Conservation (phyloP, 2,329 filamentous ascomycete species). For the Akanthomyces uredinophilus region DNA sequence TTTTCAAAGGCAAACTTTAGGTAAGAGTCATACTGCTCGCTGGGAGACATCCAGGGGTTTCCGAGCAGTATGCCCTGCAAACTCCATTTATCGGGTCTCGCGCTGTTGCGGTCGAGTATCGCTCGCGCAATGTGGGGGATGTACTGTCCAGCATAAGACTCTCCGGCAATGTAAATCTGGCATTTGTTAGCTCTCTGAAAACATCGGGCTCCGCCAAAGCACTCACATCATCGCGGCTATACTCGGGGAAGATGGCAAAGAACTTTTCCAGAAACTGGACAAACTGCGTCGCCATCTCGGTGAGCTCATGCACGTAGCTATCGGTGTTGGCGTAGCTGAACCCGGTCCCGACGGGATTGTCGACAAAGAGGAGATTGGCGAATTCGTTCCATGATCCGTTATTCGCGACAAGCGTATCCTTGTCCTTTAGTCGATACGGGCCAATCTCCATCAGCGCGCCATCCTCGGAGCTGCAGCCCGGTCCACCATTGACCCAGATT, state of each 20-base stretch:
- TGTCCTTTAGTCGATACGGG: conserved; percentile 78
- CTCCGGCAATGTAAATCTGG: conserved; percentile 88
- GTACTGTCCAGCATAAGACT: conserved; percentile 95
- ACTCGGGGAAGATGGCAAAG: conserved; percentile 86
- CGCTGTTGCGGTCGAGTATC: conserved; percentile 81
- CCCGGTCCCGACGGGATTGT: conserved; percentile 93
- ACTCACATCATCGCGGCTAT: conserved; percentile 84
- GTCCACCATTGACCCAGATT: conserved; percentile 95
- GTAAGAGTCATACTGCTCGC: conserved; percentile 86
- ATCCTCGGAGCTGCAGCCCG: conserved; percentile 95
- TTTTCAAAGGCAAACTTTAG: conserved; percentile 74
- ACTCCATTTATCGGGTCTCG: conserved; percentile 58
- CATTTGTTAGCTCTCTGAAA: conserved; percentile 18
- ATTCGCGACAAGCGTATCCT: conserved; percentile 68
- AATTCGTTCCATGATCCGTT: conserved; percentile 99
- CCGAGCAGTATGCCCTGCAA: conserved; percentile 85
- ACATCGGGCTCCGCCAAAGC: background rate
- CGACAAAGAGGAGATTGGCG: conserved; percentile 91
- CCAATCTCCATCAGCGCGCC: conserved; percentile 95
- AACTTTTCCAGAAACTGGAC: conserved; percentile 85
- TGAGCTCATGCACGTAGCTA: conserved; percentile 77
- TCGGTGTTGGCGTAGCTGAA: conserved; percentile 94
- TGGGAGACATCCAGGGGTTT: conserved; percentile 93
- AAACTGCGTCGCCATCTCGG: conserved; percentile 86
- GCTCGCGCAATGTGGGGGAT: conserved; percentile 95